These are phyloP conservation scores for Lachnellula hyalina DNA, from an alignment of 2,329 filamentous ascomycete species.

Conservation along the genomic window DNA sequence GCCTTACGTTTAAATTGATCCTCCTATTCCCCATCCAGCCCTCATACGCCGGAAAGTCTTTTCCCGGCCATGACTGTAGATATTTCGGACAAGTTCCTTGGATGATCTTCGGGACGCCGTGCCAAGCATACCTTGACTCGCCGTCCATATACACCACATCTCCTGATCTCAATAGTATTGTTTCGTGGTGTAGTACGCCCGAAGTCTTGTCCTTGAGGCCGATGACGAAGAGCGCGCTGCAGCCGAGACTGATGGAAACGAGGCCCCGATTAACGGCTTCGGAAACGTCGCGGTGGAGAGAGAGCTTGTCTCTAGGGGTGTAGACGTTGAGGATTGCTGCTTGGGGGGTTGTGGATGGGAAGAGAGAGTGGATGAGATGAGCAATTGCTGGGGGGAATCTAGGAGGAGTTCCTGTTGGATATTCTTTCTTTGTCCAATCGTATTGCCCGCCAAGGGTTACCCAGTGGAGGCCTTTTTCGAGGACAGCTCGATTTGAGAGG, in stretches of 20 bases:
- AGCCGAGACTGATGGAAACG: conserved; percentile 83
- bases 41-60: conserved; percentile 55
- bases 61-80: conserved; percentile 67
- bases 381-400: conserved; percentile 71
- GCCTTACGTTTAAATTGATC: conserved; percentile 87
- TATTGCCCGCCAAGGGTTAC: conserved; percentile 93
- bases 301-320: conserved; percentile 82
- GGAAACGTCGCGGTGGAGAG: conserved; percentile 89
- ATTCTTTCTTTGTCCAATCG: conserved; percentile 85
- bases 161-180: conserved; percentile 70
- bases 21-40: conserved; percentile 87
- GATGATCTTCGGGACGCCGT: conserved; percentile 85
- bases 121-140: conserved; percentile 83
- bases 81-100: conserved; percentile 71
- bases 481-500: conserved; percentile 61
- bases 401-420: conserved; percentile 64
- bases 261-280: conserved; percentile 75
- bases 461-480: conserved; percentile 84
- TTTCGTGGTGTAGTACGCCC: conserved; percentile 41
- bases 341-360: conserved; percentile 72
- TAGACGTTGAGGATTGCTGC: conserved; percentile 95
- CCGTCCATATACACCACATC: conserved; percentile 89
- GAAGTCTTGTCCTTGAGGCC: conserved; percentile 43
- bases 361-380: conserved; percentile 60
- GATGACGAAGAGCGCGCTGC: conserved; percentile 83